Conservation (phyloP, 345 rosid genomes). For the Balakata baccata region DNA sequence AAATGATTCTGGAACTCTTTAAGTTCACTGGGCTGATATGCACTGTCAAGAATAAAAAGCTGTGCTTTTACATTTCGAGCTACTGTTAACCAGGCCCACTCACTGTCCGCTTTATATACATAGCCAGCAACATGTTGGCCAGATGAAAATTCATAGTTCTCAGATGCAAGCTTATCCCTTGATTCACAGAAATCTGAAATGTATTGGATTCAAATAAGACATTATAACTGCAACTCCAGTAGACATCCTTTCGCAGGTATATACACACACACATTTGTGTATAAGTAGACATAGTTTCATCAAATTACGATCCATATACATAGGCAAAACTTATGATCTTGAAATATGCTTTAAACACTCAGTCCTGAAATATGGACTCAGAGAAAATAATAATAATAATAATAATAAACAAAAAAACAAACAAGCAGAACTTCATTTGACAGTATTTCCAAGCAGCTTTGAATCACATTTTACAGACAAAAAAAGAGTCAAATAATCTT, state of each 20-base stretch:
- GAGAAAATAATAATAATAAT: no score
- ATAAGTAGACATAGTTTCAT: neutral
- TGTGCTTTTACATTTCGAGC: conserved; percentile 71
- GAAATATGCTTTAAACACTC: no score
- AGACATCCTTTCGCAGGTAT: neutral
- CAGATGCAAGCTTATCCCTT: conserved; percentile 28
- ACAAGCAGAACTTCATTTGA: no score
- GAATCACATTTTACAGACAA: no score
- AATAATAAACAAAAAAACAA: no score
- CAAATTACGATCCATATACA: neutral
- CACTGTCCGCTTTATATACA: conserved; percentile 79
- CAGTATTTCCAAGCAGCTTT: no score
- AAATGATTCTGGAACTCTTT: conserved; percentile 58
- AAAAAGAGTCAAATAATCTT: neutral
- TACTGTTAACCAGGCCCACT: conserved; percentile 81
- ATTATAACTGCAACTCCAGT: neutral
- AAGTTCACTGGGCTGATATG: conserved; percentile 69
- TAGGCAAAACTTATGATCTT: neutral
- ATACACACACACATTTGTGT: neutral
- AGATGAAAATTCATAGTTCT: conserved; percentile 47
- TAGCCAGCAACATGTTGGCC: conserved; percentile 65
- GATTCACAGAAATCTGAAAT: conserved; percentile 43
- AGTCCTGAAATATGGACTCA: no score
- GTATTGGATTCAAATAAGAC: conserved; percentile 6
- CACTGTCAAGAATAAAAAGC: conserved; percentile 71